phyloP scores from a whole-genome alignment of 495 filamentous ascomycete species.

The Podospora fimiseda region DNA sequence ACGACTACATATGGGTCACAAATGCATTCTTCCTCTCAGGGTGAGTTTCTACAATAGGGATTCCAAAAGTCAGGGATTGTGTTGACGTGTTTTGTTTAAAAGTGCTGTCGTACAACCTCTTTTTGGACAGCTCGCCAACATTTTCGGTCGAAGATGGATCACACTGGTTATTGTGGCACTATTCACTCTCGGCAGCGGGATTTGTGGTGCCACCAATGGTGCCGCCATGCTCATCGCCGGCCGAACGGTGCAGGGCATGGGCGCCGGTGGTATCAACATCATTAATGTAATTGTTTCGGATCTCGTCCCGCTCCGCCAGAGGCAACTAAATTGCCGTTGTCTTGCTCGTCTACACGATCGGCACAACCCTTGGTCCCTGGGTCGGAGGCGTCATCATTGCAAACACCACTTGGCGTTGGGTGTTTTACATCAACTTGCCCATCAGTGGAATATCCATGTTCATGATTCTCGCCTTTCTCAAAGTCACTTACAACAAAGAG shows the following conservation, averaged over 20 bases:
- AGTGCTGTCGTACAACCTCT: slow-evolving; percentile 18
- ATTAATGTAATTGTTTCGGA: slow-evolving; percentile 73
- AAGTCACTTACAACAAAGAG: slow-evolving; percentile 17
- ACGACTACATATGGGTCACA: slow-evolving; percentile 38
- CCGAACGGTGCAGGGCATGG: slow-evolving; percentile 72
- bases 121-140: slow-evolving; percentile 18
- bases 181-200: slow-evolving; percentile 39
- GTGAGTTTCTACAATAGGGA: not conserved
- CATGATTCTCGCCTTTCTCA: slow-evolving; percentile 26
- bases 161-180: slow-evolving; percentile 24
- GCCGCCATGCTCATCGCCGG: slow-evolving; percentile 62
- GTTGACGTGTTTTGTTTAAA: not conserved
- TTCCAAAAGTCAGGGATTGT: not conserved
- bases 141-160: slow-evolving; percentile 20
- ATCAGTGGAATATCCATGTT: slow-evolving; percentile 21
- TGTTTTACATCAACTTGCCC: slow-evolving; percentile 32
- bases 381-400: slow-evolving; percentile 65
- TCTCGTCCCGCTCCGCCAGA: slow-evolving; percentile 59
- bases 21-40: slow-evolving; percentile 34
- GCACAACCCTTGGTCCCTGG: slow-evolving; percentile 60
- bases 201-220: slow-evolving; percentile 29
- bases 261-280: slow-evolving; percentile 69
- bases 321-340: slow-evolving; percentile 43
- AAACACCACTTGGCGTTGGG: slow-evolving; percentile 30
- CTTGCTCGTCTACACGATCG: slow-evolving; percentile 57